Conservation (phyloP, 2,329 filamentous ascomycete genomes). For the Myriangium duriaei region DNA sequence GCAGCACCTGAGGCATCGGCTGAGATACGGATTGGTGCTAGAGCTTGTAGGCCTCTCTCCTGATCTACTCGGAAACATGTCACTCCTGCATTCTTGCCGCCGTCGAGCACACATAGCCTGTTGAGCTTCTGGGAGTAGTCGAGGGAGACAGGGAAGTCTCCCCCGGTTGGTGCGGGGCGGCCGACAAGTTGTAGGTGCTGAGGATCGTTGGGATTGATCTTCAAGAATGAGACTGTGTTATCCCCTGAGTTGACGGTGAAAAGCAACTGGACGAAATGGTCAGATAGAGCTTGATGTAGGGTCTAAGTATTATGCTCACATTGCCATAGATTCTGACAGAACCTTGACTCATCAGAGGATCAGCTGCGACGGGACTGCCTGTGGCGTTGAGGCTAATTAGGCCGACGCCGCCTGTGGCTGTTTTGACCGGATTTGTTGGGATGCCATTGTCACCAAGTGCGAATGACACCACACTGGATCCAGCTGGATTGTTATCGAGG, state of each 20-base stretch:
- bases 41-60: background rate
- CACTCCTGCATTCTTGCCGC: background rate
- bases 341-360: conserved; percentile 6
- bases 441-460: conserved; percentile 7
- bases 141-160: conserved; percentile 13
- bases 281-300: background rate
- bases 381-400: conserved; percentile 3
- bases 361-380: conserved; percentile 1
- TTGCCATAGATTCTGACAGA: conserved; percentile 8
- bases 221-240: conserved; percentile 12
- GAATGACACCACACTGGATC: conserved; percentile 7
- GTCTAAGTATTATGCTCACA: conserved; percentile 4
- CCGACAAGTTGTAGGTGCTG: conserved; percentile 9
- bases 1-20: conserved; percentile 9
- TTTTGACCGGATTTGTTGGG: conserved; percentile 6
- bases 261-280: conserved; percentile 11
- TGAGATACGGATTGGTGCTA: background rate
- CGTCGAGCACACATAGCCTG: background rate
- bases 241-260: conserved; percentile 14
- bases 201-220: conserved; percentile 12
- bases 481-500: conserved; percentile 9
- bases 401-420: conserved; percentile 8
- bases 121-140: conserved; percentile 12
- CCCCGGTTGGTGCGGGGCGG: conserved; percentile 9
- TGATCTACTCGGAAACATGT: background rate